Conservation (phyloP, 805 yeast genomes). For the Suhomyces faveliae region DNA sequence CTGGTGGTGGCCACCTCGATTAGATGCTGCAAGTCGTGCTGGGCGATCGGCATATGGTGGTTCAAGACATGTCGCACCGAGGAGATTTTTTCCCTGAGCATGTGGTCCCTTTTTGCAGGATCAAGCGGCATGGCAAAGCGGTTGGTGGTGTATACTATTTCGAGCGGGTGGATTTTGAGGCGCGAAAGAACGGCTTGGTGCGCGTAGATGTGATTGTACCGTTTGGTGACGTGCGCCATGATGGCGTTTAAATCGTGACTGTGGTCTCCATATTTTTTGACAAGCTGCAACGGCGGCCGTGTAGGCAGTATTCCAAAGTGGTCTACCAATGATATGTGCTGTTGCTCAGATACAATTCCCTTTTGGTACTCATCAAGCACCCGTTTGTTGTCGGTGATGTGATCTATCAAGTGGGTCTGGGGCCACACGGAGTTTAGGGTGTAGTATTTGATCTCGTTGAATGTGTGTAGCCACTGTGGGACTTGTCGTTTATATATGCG, state of each 20-base stretch:
- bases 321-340: conserved; percentile 13
- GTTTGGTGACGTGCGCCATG: conserved; percentile 12
- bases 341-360: conserved; percentile 13
- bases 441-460: conserved; percentile 19
- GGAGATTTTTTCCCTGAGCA: conserved; percentile 24
- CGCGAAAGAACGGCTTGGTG: conserved; percentile 21
- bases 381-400: conserved; percentile 16
- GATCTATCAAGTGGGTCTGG: conserved; percentile 31
- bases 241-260: conserved; percentile 2
- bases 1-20: conserved; percentile 13
- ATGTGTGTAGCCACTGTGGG: conserved; percentile 22
- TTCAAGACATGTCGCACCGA: conserved; percentile 20
- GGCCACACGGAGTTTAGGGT: conserved; percentile 32
- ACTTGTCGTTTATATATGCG: conserved; percentile 20
- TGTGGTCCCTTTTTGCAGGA: conserved; percentile 24
- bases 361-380: conserved; percentile 16
- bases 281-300: neutral
- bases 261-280: neutral
- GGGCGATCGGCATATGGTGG: conserved; percentile 21
- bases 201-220: conserved; percentile 21
- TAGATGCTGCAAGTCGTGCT: conserved; percentile 17
- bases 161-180: conserved; percentile 28
- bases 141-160: conserved; percentile 30
- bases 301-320: conserved; percentile 11
- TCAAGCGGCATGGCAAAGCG: conserved; percentile 32